Evolutionary conservation across 169 alveolate genomes (phyloP), one percentile per base, ranked within the genome.

Genomic region (Amoebophrya sp.): DNA sequence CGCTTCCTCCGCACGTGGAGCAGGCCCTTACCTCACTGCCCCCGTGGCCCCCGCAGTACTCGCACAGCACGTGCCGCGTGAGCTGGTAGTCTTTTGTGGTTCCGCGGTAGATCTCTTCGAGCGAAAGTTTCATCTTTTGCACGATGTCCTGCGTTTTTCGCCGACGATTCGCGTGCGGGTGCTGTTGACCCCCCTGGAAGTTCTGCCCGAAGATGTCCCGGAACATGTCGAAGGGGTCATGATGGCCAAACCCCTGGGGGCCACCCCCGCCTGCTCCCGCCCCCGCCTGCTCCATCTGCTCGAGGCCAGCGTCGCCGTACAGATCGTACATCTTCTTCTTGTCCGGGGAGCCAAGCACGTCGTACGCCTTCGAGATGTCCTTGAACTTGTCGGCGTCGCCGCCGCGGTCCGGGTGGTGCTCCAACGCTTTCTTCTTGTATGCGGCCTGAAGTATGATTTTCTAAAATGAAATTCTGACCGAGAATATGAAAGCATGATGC

Each of bases 401-500:
- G 41, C 92, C 93, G 87, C 94, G 92, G 92, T 97, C 99, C 40
- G 99, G 99, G 92, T 97, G 99, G 89, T 94, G 96, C 94, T 96
- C 95, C 90, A 94, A 93, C 78, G 96, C 94, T 69, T 94, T 90
- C 50, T 92, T 93, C 89, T 70, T 70, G 42, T 70, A 70, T 7
- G 89, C 89, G n/a, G n/a, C n/a, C n/a, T n/a, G n/a, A n/a, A n/a
- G n/a, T n/a, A n/a, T n/a, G n/a, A n/a, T n/a, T n/a, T n/a, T n/a
- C n/a, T n/a, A n/a, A n/a, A n/a, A n/a, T n/a, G n/a, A n/a, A n/a
- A n/a, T n/a, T n/a, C n/a, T n/a, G n/a, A n/a, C n/a, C n/a, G n/a
- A n/a, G n/a, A n/a, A n/a, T n/a, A n/a, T n/a, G n/a, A n/a, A n/a
- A n/a, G n/a, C n/a, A n/a, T n/a, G n/a, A n/a, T n/a, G n/a, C n/a